Percentiles rank a stretch among this genome's conserved stretches.
These are phyloP conservation scores for Castanospermum australe DNA, from an alignment of 306 rosid genomes.

Conservation along the genomic window DNA sequence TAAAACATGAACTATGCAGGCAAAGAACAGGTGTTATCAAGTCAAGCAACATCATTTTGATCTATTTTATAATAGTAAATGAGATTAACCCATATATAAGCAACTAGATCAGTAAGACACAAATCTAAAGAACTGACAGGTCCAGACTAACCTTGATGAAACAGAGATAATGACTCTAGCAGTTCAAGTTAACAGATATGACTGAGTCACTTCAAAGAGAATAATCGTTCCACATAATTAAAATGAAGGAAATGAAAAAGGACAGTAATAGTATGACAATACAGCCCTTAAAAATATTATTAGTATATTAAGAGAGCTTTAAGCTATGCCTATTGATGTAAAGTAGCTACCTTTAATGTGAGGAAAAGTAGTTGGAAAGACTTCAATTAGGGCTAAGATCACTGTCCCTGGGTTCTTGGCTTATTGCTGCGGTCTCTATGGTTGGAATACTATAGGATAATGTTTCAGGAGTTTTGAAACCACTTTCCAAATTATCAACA, in stretches of 20 bases:
- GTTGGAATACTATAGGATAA: background rate
- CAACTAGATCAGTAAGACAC: background rate
- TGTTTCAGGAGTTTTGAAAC: background rate
- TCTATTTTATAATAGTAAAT: background rate
- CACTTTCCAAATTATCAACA: background rate
- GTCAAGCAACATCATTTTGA: background rate
- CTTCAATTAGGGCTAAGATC: background rate
- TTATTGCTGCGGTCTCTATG: background rate
- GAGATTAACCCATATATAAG: background rate
- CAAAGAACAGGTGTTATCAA: background rate
- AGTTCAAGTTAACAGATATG: background rate
- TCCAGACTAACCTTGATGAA: slow-evolving; percentile 7
- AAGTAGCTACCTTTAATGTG: background rate
- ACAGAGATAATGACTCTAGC: background rate
- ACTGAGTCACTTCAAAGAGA: background rate
- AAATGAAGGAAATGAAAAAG: background rate
- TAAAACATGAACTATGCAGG: slow-evolving; percentile 5
- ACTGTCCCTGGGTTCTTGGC: background rate
- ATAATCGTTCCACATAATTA: background rate
- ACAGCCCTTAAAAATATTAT: background rate
- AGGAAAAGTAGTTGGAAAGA: background rate
- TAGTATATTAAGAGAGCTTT: background rate
- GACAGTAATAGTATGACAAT: background rate
- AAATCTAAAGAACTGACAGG: background rate
- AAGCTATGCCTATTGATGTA: background rate